Conservation (phyloP, 805 yeast species). For the Cyberlindnera japonica region DNA sequence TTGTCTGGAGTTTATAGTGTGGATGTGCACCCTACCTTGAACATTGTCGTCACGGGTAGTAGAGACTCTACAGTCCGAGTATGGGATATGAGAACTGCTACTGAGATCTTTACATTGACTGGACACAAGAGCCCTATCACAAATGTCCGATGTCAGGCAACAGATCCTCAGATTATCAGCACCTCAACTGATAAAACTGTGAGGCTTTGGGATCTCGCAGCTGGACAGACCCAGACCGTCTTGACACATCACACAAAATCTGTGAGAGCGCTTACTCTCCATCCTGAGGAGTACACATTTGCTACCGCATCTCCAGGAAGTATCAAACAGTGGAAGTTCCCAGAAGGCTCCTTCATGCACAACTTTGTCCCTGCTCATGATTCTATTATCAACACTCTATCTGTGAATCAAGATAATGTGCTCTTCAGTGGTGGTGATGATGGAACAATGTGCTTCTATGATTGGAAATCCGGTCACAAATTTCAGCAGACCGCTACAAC, state of each 20-base stretch:
- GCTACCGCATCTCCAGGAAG: conserved; percentile 80
- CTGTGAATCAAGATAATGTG: conserved; percentile 57
- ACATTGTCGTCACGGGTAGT: conserved; percentile 81
- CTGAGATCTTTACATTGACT: conserved; percentile 67
- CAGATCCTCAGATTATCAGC: conserved; percentile 83
- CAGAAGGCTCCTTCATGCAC: conserved; percentile 70
- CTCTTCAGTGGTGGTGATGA: conserved; percentile 82
- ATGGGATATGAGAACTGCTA: conserved; percentile 89
- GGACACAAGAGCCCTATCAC: conserved; percentile 82
- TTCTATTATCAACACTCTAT: conserved; percentile 63
- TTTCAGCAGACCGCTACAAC: conserved; percentile 52
- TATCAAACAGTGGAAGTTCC: conserved; percentile 78
- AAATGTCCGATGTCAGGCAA: conserved; percentile 59
- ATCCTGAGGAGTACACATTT: conserved; percentile 69
- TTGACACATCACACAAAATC: conserved; percentile 84
- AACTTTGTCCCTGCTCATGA: conserved; percentile 43
- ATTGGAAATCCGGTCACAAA: conserved; percentile 67
- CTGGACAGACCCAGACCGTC: conserved; percentile 66
- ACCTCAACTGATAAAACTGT: conserved; percentile 84
- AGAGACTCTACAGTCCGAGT: conserved; percentile 81
- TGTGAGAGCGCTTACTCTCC: conserved; percentile 67
- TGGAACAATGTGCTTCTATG: conserved; percentile 74
- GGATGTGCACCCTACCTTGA: conserved; percentile 83
- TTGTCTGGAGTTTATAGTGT: conserved; percentile 82
- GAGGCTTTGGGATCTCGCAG: conserved; percentile 84